Evolutionary conservation across 352 stramenopile genomes (phyloP).

Genomic region (Phytophthora sp.): DNA sequence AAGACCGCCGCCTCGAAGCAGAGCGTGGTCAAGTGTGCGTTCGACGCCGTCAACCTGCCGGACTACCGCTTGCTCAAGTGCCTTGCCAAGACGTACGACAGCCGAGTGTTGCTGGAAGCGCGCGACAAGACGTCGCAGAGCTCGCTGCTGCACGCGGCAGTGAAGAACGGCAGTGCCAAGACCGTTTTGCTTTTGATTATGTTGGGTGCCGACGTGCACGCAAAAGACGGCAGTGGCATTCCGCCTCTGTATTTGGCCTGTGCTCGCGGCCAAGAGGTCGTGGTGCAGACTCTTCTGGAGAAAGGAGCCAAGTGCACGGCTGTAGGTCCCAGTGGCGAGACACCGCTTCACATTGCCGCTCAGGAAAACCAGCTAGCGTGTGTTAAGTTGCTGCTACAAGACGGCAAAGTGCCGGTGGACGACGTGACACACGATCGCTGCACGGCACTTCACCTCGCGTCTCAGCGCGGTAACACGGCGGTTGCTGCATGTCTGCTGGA

Average conservation of each 20-base stretch:
- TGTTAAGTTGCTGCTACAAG: conserved; percentile 63
- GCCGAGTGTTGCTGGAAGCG: conserved; percentile 49
- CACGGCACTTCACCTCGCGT: conserved; percentile 80
- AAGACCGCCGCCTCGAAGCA: conserved; percentile 35
- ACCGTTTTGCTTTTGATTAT: conserved; percentile 65
- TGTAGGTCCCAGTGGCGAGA: conserved; percentile 78
- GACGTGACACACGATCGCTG: conserved; percentile 59
- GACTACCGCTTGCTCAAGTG: conserved; percentile 64
- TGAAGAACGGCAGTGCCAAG: conserved; percentile 60
- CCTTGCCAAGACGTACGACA: conserved; percentile 56
- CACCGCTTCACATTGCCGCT: conserved; percentile 76
- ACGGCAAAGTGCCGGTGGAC: conserved; percentile 59
- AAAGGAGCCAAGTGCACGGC: conserved; percentile 56
- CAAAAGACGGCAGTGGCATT: conserved; percentile 67
- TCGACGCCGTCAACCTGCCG: conserved; percentile 52
- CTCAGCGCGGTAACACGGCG: conserved; percentile 76
- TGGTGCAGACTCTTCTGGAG: conserved; percentile 66
- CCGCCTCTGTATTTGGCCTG: conserved; percentile 79
- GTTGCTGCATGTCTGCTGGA: conserved; percentile 72
- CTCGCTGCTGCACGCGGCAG: conserved; percentile 67
- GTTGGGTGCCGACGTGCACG: conserved; percentile 69
- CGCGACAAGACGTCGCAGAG: conserved; percentile 51
- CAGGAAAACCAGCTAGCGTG: conserved; percentile 84
- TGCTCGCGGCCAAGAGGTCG: conserved; percentile 64
- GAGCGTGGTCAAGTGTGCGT: conserved; percentile 48